A percentile compares a stretch with the other conserved stretches of the same genome.
Conservation (phyloP, 2,329 filamentous ascomycete genomes). For the Whalleya microplaca region DNA sequence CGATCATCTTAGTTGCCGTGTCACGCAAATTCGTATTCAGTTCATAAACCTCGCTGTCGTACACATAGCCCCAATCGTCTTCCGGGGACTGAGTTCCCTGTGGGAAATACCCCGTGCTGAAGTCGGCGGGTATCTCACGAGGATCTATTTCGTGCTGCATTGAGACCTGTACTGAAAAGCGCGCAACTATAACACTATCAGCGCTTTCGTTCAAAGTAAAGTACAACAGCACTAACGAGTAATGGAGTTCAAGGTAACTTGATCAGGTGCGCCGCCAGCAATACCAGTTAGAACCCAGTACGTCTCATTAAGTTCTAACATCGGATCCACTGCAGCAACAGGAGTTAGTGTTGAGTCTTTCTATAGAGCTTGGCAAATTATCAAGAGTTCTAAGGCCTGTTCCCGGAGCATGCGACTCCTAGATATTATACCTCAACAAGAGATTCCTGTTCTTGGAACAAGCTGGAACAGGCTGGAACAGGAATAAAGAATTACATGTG, state of each 20-base stretch:
- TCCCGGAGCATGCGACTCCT: too few relatives aligned
- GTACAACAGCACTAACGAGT: slow-evolving; percentile 2
- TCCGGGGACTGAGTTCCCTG: slow-evolving; percentile 24
- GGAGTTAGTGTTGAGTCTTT: too few relatives aligned
- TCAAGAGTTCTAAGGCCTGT: too few relatives aligned
- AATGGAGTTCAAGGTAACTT: slow-evolving; percentile 28
- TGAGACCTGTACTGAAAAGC: slow-evolving; percentile 30
- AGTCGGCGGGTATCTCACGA: slow-evolving; percentile 23
- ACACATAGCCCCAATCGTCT: slow-evolving; percentile 41
- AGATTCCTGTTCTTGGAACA: too few relatives aligned
- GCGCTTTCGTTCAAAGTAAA: not conserved
- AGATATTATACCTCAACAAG: too few relatives aligned
- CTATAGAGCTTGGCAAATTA: too few relatives aligned
- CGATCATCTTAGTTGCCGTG: slow-evolving; percentile 38
- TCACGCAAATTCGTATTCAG: slow-evolving; percentile 43
- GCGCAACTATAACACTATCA: slow-evolving; percentile 10
- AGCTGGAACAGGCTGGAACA: too few relatives aligned
- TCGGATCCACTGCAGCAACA: too few relatives aligned
- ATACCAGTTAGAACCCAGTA: slow-evolving; percentile 36
- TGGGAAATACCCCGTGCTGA: slow-evolving; percentile 29
- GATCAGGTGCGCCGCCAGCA: slow-evolving; percentile 30
- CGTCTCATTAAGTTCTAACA: slow-evolving; percentile 27
- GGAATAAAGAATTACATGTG: too few relatives aligned
- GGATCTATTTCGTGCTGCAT: slow-evolving; percentile 30
- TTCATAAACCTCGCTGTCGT: slow-evolving; percentile 47